Base-by-base conservation (phyloP, 2,329 filamentous ascomycete species). In the Dactylellina parvicollis region DNA sequence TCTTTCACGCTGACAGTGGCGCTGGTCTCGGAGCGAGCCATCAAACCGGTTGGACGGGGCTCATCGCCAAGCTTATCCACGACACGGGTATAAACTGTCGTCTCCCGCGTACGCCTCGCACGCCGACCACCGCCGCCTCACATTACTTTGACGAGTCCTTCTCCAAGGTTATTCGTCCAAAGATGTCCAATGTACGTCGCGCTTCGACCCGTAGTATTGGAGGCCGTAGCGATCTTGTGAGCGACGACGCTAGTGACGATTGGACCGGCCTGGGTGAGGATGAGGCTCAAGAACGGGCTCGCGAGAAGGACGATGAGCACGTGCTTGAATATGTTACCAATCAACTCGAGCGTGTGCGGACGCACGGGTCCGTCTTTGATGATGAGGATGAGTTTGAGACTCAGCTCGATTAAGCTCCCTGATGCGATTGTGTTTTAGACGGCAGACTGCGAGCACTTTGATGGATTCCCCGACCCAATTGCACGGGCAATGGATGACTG, bases 91-190 rank as follows among this genome's bases (percentile, higher is more conserved):
- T 96, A 79, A 95, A 88, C 80, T 96, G 93, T 80, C 91, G 93
- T 78, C 88, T 96, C 12, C 93, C 94, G 0, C 92, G 97, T 79
- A 98, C 95, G 0, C 95, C 95, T 12, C 90, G 92, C 54, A 96
- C 92, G 2, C 93, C 94, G 1, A 88, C 89, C 1, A 87, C 88
- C 0, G 92, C 89, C 40, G 94, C 96, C 82, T 86, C 90, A 5
- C 93, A 97, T 80, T 98, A 98, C 84, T 98, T 98, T 79, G 94
- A 98, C 78, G 94, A 98, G 79, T 87, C 92, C 71, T 90, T 96
- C 80, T 85, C 85, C 59, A 80, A 71, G 79, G 78, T 59, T 80
- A 80, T 38, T 76, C 81, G 78, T 75, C 77, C 78, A 61, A 76
- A 84, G 82, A 80, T 81, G 9, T 79, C 81, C 10, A 85, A 83